Percentiles rank a stretch among this genome's conserved stretches.
phyloP scores from a whole-genome alignment of 1,284 basidiomycete genomes.

The Ceratobasidium papillatum region DNA sequence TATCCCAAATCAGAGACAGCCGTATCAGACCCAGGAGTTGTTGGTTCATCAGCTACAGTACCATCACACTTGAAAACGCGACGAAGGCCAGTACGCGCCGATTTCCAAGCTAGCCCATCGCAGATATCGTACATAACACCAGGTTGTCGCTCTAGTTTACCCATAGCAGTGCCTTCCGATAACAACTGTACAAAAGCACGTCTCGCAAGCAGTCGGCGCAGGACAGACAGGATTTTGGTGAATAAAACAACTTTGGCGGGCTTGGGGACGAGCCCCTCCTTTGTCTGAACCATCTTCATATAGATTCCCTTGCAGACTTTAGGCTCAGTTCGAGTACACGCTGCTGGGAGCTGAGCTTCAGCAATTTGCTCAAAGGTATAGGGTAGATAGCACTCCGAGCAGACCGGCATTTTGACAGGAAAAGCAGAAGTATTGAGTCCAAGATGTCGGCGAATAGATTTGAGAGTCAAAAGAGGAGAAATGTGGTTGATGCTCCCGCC shows the following conservation, averaged over 20 bases:
- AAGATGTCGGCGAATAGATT: slow-evolving; percentile 12
- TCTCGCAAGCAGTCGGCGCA: background rate
- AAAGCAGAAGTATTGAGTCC: background rate
- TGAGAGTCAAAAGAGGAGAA: background rate
- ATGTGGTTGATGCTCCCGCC: background rate
- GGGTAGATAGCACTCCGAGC: slow-evolving; percentile 3
- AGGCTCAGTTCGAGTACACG: background rate
- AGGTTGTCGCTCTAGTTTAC: background rate
- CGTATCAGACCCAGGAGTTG: background rate
- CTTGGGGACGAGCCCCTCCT: background rate
- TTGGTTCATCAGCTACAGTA: slow-evolving; percentile 2
- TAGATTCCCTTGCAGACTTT: background rate
- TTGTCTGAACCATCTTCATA: background rate
- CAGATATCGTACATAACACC: background rate
- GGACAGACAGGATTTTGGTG: background rate
- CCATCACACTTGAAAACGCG: background rate
- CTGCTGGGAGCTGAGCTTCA: background rate
- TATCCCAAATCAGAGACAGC: background rate
- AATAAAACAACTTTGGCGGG: background rate
- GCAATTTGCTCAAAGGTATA: background rate
- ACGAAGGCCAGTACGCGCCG: background rate
- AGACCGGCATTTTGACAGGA: background rate
- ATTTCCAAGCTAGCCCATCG: background rate
- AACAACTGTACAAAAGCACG: background rate
- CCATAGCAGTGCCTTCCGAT: background rate